These are phyloP conservation scores for Candolleomyces efflorescens DNA, from an alignment of 768 basidiomycete genomes.

Conservation along the genomic window DNA sequence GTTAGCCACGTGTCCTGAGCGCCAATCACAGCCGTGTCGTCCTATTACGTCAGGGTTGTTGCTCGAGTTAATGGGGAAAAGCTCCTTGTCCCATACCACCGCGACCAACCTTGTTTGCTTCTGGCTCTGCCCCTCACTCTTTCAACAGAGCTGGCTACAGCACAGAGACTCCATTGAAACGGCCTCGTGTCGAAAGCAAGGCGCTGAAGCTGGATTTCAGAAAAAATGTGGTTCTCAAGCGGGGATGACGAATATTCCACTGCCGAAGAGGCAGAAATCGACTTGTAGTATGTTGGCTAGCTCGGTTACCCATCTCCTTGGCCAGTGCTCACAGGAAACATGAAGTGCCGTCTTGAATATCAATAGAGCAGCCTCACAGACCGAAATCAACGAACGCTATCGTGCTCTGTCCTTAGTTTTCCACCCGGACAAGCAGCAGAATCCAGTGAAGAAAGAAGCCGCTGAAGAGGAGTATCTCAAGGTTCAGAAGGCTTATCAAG, in stretches of 20 bases:
- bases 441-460: conserved; percentile 47
- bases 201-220: no score
- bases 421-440: conserved; percentile 81
- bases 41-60: no score
- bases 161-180: no score
- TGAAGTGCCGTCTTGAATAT: conserved; percentile 68
- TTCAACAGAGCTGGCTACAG: no score
- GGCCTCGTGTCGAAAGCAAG: no score
- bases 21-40: no score
- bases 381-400: conserved; percentile 74
- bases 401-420: conserved; percentile 68
- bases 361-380: conserved; percentile 53
- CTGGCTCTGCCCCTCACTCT: no score
- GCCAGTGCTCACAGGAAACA: neutral
- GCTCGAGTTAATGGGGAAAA: no score
- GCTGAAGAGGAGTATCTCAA: conserved; percentile 69
- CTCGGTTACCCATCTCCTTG: neutral
- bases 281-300: neutral
- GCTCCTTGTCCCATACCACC: no score
- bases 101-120: no score
- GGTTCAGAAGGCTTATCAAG: conserved; percentile 82
- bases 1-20: no score
- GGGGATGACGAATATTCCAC: neutral
- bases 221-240: neutral
- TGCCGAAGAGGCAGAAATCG: neutral